Evolutionary conservation across 2,329 filamentous ascomycete species (phyloP), one percentile per base, ranked within the genome.

Genomic region (Pseudonectria buxi): DNA sequence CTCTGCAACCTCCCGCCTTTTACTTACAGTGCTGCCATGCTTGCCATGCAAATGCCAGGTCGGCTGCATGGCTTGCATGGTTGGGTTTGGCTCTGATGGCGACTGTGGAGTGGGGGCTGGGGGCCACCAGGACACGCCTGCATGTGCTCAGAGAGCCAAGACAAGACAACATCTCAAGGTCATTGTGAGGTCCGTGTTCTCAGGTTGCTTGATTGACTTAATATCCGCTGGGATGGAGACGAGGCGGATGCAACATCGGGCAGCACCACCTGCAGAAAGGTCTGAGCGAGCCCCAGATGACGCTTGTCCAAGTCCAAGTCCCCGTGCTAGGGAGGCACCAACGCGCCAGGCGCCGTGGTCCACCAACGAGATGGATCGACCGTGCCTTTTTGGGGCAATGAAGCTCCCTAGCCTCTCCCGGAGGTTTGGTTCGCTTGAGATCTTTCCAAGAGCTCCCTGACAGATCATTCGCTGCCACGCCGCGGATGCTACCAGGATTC

Each of bases 331-430:
- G 9, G 5, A 22, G 18, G 18, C 18, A 22, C 37, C 39, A 36
- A 44, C 29, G 47, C 55, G 34, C 49, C 43, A 44, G 41, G 43
- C 43, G 29, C 14, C 32, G 28, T 30, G 37, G 45, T 39, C 36
- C 36, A 41, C 50, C 50, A 53, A 46, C 47, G 38, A 48, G 39
- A 47, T 49, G 47, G 46, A 41, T 34, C 43, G 46, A 49, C 53
- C 57, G 54, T 57, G 57, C 57, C 56, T 47, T 46, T 46, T 51
- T 51, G 44, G 47, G 49, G 43, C 50, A 52, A 53, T 42, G 37
- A 46, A 42, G 50, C 44, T 47, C 55, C 57, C 59, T 64, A 64
- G 61, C 58, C 56, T 51, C 52, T 62, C 57, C 61, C 61, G 51
- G 51, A 53, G 49, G 47, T 44, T 53, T 49, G 61, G 61, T 57